Evolutionary conservation across 2,329 filamentous ascomycete species (phyloP).

Genomic region (Emericellopsis cladophorae): DNA sequence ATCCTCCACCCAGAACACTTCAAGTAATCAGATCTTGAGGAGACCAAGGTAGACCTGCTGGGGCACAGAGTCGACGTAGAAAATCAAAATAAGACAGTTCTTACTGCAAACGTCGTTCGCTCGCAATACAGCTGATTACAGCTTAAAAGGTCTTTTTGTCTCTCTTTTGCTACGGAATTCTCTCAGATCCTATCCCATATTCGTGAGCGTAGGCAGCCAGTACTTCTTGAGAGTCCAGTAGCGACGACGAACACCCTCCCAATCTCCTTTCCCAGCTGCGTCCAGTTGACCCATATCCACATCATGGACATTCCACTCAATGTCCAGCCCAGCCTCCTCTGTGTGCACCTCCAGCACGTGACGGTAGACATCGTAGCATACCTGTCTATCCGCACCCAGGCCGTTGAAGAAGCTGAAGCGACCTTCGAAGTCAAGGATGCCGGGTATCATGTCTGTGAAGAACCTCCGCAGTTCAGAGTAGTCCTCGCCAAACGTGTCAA

Average conservation of each 20-base stretch:
- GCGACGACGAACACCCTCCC: slow-evolving; percentile 75
- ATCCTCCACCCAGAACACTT: slow-evolving; percentile 55
- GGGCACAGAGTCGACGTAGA: too few relatives aligned
- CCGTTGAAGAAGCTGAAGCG: slow-evolving; percentile 85
- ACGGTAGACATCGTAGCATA: slow-evolving; percentile 94
- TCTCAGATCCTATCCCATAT: slow-evolving; percentile 42
- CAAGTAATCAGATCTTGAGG: slow-evolving; percentile 9
- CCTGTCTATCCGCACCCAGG: slow-evolving; percentile 77
- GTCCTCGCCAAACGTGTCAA: slow-evolving; percentile 94
- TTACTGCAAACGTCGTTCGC: too few relatives aligned
- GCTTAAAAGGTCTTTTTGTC: too few relatives aligned
- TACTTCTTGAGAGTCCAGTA: slow-evolving; percentile 86
- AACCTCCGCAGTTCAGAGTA: slow-evolving; percentile 77
- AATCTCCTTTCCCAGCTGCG: slow-evolving; percentile 58
- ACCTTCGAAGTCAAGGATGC: slow-evolving; percentile 57
- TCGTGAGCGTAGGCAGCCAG: slow-evolving; percentile 60
- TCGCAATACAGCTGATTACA: too few relatives aligned
- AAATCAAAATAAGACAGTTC: background rate
- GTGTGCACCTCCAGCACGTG: slow-evolving; percentile 87
- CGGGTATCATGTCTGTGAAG: slow-evolving; percentile 78
- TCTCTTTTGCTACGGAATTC: too few relatives aligned
- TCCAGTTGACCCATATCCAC: slow-evolving; percentile 58
- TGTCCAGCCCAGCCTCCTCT: slow-evolving; percentile 77
- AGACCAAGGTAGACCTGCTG: too few relatives aligned
- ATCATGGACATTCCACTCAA: slow-evolving; percentile 69